Base-by-base conservation (phyloP, 805 yeast species). In the Peterozyma toletana region DNA sequence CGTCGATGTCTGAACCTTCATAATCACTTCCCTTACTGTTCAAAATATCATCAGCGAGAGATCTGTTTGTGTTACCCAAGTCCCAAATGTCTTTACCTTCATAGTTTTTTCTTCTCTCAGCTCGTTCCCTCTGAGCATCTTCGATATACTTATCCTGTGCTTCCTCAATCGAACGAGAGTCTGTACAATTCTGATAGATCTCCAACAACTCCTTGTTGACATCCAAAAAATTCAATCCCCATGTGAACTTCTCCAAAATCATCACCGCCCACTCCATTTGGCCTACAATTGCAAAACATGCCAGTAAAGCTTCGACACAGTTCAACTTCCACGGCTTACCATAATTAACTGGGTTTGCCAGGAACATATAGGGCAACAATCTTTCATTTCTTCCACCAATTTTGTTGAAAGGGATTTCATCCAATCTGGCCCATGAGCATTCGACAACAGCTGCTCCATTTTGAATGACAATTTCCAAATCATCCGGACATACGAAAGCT, bases 341-440 rank as follows among this genome's bases (percentile, higher is more conserved):
- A 55, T 93, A 93, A 62, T 93, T 93, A 7, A 95, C 98, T 30
- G 96, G 95, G 59, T 93, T 93, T 0, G 98, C 96, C 5, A 98
- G 98, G 9, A 93, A 89, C 39, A 93, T 67, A 54, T 91, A 93
- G 0, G 99, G 99, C 45, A 93, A 60, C 30, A 93, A 67, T 39
- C 99, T 70, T 57, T 91, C 96, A 54, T 87, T 73, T 48, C 77
- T 79, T 4, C 98, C 98, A 3, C 98, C 98, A 46, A 93, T 89
- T 56, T 86, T 87, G 48, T 73, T 68, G 63, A 93, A 93, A 4
- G 99, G 99, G n/a, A 93, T 80, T 60, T 93, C 99, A 44, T 89
- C 96, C n/a, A 93, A 61, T 44, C 98, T 70, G 0, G 99, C 99
- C 99, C 99, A 93, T 2, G 96, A 88, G 63, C 98, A 91, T 60